A percentile compares a stretch with the other conserved stretches of the same genome.
phyloP scores from a whole-genome alignment of 2,329 filamentous ascomycete genomes.

The Didymella keratinophila region DNA sequence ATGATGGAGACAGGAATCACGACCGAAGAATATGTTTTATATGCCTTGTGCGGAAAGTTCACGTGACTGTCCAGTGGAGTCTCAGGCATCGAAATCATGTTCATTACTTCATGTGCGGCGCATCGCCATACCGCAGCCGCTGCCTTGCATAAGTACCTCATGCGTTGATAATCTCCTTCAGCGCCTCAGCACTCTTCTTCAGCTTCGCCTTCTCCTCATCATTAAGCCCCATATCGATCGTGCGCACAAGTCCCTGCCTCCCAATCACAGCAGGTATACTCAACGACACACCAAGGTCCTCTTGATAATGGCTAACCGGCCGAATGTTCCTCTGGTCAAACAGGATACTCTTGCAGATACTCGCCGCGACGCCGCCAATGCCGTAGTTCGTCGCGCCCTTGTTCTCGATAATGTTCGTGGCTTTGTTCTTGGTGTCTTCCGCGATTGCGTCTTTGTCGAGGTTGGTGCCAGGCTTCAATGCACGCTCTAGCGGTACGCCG shows the following conservation, averaged over 20 bases:
- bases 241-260: slow-evolving; percentile 15
- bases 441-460: slow-evolving; percentile 24
- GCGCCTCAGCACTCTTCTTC: slow-evolving; percentile 23
- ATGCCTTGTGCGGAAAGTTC: no score
- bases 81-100: no score
- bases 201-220: slow-evolving; percentile 21
- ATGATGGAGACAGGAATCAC: no score
- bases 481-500: slow-evolving; percentile 17
- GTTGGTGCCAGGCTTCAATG: background rate
- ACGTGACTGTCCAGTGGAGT: no score
- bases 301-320: slow-evolving; percentile 28
- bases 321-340: slow-evolving; percentile 24
- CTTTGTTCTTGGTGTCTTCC: slow-evolving; percentile 28
- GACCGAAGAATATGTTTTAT: no score
- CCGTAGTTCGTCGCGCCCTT: slow-evolving; percentile 35
- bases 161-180: slow-evolving; percentile 26
- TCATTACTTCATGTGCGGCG: no score
- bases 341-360: slow-evolving; percentile 27
- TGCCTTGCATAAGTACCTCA: no score
- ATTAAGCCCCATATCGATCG: background rate
- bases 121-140: no score
- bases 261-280: slow-evolving; percentile 31
- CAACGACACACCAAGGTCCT: slow-evolving; percentile 23
- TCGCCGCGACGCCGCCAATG: slow-evolving; percentile 30
- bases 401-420: slow-evolving; percentile 25